Conservation (phyloP, 805 yeast genomes). For the Starmera pachycereana region DNA sequence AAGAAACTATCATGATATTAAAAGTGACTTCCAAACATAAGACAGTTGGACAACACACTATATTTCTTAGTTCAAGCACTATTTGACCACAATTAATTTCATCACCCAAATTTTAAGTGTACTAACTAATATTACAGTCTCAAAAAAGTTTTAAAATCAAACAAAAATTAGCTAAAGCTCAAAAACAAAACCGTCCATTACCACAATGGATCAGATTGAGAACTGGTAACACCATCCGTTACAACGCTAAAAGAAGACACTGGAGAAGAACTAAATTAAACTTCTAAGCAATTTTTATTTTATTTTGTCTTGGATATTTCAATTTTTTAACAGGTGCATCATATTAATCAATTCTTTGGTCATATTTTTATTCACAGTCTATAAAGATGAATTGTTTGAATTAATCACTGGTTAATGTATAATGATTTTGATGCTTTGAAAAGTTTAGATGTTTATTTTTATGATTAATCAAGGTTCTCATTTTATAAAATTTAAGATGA, state of each 20-base stretch:
- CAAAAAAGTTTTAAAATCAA: constrained; percentile 94
- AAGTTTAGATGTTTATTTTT: background rate
- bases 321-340: background rate
- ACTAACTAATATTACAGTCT: constrained; percentile 42
- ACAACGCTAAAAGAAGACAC: constrained; percentile 99
- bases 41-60: background rate
- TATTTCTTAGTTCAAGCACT: constrained; percentile 2
- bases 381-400: too few species aligned
- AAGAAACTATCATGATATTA: background rate
- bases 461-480: background rate
- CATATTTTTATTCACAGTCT: background rate
- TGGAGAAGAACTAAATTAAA: constrained; percentile 99
- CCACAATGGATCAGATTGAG: constrained; percentile 99
- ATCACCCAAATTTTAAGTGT: constrained; percentile 1
- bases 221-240: constrained; percentile 95
- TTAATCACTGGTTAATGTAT: too few species aligned
- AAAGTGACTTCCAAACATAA: background rate
- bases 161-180: constrained; percentile 98
- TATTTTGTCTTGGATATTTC: background rate
- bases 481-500: background rate
- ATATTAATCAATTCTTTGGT: constrained; percentile 2
- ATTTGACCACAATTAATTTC: background rate
- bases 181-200: constrained; percentile 98
- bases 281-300: constrained; percentile 45
- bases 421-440: background rate